Evolutionary conservation across 805 yeast species (phyloP), one percentile per base, ranked within the genome.

Genomic region (Pachysolen tannophilus): DNA sequence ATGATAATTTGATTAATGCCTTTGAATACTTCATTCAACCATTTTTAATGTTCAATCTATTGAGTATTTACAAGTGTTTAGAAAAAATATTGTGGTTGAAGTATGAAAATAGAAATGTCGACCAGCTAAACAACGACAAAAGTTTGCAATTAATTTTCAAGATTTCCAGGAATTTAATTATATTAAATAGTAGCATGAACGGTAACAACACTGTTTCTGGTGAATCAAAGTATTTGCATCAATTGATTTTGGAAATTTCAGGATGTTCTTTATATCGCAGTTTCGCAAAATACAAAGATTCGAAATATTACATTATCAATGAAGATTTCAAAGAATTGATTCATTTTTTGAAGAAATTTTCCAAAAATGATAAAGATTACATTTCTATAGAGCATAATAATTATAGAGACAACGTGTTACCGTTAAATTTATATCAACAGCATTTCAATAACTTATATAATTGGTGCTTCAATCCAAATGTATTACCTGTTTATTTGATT

Each of bases 11-110:
- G 27, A 68, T 67, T 32, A 83, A 82, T 37, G 97, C 96, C 0
- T 62, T 90, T 24, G 97, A 88, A 48, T 86, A 88, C 48, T 82
- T 90, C 45, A 63, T 82, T 30, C 95, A 88, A 48, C 82, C 85
- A 3, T 82, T 84, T 43, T 62, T 90, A 43, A 63, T 82, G 2
- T 62, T 71, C 6, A 69, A 79, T 7, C 26, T 23, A 5, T 5
- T 23, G 26, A 14, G 26, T 23, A 23, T 23, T 23, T 23, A 23
- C 26, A 23, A 14, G 13, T 23, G 10, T 23, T 23, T 23, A 14
- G 8, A 23, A 8, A 23, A 23, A 11, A 23, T 23, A 5, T 11
- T 23, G 13, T 23, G 26, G 26, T 23, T 23, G 26, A 23, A 23
- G 5, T 23, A 23, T 8, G 13, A 23, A 11, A 14, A 23, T 14